These are phyloP conservation scores for Penicillium alfredii DNA, from an alignment of 495 filamentous ascomycete species.

Conservation along the genomic window DNA sequence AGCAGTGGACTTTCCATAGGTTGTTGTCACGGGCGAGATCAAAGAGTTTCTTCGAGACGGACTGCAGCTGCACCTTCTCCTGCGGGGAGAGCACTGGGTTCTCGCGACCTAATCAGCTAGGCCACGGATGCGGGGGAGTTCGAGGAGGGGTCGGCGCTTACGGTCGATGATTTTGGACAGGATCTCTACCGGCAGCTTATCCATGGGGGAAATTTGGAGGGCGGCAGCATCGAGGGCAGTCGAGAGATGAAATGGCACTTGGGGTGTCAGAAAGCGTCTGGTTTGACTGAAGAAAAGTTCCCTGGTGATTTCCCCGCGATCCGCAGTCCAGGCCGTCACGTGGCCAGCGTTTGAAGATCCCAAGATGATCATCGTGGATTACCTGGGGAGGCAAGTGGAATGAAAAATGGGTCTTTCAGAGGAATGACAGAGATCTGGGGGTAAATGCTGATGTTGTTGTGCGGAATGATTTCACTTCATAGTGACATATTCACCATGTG, in stretches of 20 bases:
- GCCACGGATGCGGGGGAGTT: conserved; percentile 25
- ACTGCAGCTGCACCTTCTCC: conserved; percentile 66
- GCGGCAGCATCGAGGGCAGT: conserved; percentile 33
- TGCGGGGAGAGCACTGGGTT: conserved; percentile 59
- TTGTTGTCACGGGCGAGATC: conserved; percentile 66
- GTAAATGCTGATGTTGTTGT: no score
- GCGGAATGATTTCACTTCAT: no score
- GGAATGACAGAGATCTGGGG: no score
- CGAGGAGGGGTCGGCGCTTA: conserved; percentile 36
- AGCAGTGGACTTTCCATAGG: conserved; percentile 70
- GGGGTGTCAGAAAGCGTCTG: conserved; percentile 10
- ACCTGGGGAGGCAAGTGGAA: no score
- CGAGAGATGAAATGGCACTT: conserved; percentile 5
- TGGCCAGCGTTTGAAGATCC: no score
- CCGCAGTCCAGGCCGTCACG: conserved; percentile 23
- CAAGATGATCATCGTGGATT: no score
- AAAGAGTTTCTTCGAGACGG: conserved; percentile 60
- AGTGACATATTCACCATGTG: no score
- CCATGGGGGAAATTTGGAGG: conserved; percentile 37
- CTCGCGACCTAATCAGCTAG: conserved; percentile 15
- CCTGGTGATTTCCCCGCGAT: conserved; percentile 14
- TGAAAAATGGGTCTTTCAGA: no score
- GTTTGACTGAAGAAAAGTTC: conserved; percentile 10
- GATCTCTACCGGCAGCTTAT: conserved; percentile 69
- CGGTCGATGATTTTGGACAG: conserved; percentile 68